Evolutionary conservation across 768 basidiomycete species (phyloP).

Genomic region (Cystofilobasidium capitatum): DNA sequence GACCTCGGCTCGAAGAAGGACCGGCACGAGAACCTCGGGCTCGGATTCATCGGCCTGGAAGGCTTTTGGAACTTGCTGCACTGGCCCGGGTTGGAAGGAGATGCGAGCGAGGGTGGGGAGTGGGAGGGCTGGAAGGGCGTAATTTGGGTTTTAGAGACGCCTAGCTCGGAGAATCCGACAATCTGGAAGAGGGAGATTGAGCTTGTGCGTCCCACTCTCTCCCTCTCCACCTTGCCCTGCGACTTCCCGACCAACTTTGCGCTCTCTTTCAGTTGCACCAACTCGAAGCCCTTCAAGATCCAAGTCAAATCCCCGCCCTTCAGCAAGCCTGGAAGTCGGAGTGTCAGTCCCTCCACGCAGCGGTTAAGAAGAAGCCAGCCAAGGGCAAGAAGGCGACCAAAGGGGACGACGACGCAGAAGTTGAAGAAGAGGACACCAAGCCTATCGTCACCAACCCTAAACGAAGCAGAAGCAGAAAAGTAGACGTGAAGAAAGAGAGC

Average conservation of each 20-base stretch:
- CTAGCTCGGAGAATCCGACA: conserved; percentile 55
- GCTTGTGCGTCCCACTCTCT: conserved; percentile 34
- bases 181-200: conserved; percentile 68
- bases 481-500: conserved; percentile 28
- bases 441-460: too few species aligned
- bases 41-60: conserved; percentile 46
- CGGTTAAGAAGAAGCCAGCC: neutral
- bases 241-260: too few species aligned
- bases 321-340: conserved; percentile 9
- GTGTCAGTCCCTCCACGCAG: neutral
- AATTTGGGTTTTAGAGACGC: conserved; percentile 40
- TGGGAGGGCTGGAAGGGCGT: conserved; percentile 9
- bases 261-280: conserved; percentile 48
- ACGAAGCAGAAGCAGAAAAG: conserved; percentile 31
- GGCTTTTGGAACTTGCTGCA: conserved; percentile 13
- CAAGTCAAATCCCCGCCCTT: conserved; percentile 1
- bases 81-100: conserved; percentile 11
- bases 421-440: conserved; percentile 29
- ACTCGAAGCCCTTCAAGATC: conserved; percentile 36
- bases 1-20: conserved; percentile 57
- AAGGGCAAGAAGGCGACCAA: neutral
- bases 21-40: conserved; percentile 73
- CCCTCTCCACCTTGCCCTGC: neutral
- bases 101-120: neutral
- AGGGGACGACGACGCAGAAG: conserved; percentile 31